Conservation (phyloP, 1,139 yeast genomes). For the Hemisphaericaspora lyxosophila region DNA sequence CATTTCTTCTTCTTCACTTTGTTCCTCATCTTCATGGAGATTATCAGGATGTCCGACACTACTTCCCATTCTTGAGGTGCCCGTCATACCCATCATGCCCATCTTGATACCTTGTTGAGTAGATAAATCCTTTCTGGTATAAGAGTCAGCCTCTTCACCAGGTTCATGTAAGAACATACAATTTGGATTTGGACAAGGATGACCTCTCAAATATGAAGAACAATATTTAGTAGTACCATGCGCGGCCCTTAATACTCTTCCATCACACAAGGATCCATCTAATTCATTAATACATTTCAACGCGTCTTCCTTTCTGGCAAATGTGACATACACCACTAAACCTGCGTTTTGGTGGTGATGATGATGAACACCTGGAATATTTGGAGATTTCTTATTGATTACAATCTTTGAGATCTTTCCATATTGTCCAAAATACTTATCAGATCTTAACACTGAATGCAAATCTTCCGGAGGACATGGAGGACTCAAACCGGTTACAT, state of each 20-base stretch:
- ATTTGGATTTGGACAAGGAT: slow-evolving; percentile 96
- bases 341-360: slow-evolving; percentile 64
- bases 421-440: slow-evolving; percentile 95
- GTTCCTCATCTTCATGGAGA: slow-evolving; percentile 26
- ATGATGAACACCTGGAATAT: slow-evolving; percentile 26
- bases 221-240: slow-evolving; percentile 99
- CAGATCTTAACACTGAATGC: slow-evolving; percentile 80
- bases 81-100: slow-evolving; percentile 44
- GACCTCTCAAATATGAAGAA: slow-evolving; percentile 90
- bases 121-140: slow-evolving; percentile 87
- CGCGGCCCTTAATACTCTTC: slow-evolving; percentile 84
- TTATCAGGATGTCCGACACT: slow-evolving; percentile 12
- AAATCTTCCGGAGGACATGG: slow-evolving; percentile 88
- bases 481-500: slow-evolving; percentile 94
- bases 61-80: slow-evolving; percentile 15
- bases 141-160: slow-evolving; percentile 98
- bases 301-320: slow-evolving; percentile 91
- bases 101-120: slow-evolving; percentile 73
- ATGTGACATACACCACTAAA: slow-evolving; percentile 93
- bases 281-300: slow-evolving; percentile 88
- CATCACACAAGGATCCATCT: slow-evolving; percentile 93
- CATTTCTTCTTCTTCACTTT: too few species aligned
- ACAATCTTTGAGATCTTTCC: slow-evolving; percentile 95
- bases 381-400: slow-evolving; percentile 74
- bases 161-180: slow-evolving; percentile 99